phyloP scores from a whole-genome alignment of 2,329 filamentous ascomycete genomes.

The Myotisia sp. region DNA sequence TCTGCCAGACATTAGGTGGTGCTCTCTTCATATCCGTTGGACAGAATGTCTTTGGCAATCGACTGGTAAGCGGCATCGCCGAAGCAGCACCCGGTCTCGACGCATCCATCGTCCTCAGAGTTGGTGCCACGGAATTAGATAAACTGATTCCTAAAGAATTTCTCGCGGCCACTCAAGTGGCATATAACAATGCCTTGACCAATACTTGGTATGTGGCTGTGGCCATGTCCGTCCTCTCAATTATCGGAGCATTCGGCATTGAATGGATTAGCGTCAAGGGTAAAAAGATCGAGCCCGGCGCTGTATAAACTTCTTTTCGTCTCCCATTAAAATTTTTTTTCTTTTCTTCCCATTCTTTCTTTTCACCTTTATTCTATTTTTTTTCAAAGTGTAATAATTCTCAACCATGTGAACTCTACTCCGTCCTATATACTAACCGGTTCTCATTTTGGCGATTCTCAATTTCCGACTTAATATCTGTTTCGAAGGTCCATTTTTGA shows the following conservation, averaged over 20 bases:
- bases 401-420: too few relatives aligned
- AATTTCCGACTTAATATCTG: too few relatives aligned
- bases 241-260: conserved; percentile 42
- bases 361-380: conserved; percentile 1
- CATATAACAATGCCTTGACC: conserved; percentile 50
- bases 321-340: not conserved
- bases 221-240: conserved; percentile 38
- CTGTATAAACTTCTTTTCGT: conserved; percentile 2
- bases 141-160: conserved; percentile 37
- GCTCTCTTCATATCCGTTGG: conserved; percentile 15
- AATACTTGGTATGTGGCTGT: conserved; percentile 48
- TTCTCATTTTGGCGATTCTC: too few relatives aligned
- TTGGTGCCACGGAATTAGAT: conserved; percentile 47
- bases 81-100: conserved; percentile 26
- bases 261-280: conserved; percentile 37
- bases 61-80: conserved; percentile 8
- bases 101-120: conserved; percentile 27
- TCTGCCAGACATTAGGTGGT: conserved; percentile 15
- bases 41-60: conserved; percentile 14
- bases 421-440: too few relatives aligned
- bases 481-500: too few relatives aligned
- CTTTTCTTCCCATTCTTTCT: not conserved
- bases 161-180: conserved; percentile 41
- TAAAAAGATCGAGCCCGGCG: conserved; percentile 8
- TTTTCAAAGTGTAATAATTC: too few relatives aligned